phyloP scores from a whole-genome alignment of 257 asterid genomes.

The Phtheirospermum japonicum region DNA sequence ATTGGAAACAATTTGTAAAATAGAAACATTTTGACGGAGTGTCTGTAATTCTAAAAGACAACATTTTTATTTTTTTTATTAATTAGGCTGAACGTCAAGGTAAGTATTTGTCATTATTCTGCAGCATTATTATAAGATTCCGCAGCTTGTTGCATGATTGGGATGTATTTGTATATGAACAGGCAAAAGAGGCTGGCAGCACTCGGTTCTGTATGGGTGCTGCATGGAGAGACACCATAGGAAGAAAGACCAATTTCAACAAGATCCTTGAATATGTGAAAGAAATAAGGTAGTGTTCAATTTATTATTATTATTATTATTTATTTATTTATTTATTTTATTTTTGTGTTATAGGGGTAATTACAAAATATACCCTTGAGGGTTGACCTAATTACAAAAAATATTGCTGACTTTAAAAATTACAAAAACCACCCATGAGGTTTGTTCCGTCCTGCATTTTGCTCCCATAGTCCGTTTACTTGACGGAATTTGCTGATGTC shows the following conservation, averaged over 20 bases:
- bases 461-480: neutral
- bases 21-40: no score
- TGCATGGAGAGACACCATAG: constrained; percentile 97
- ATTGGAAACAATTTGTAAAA: no score
- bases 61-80: neutral
- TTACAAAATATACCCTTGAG: neutral
- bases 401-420: neutral
- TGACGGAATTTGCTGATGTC: no score
- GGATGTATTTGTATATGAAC: constrained; percentile 26
- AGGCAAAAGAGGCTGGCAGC: constrained; percentile 99
- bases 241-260: constrained; percentile 93
- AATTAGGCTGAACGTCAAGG: neutral
- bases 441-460: neutral
- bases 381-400: neutral
- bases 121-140: neutral
- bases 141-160: constrained; percentile 18
- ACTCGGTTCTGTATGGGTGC: constrained; percentile 99
- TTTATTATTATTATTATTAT: no score
- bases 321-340: neutral
- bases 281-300: constrained; percentile 78
- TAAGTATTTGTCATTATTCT: neutral
- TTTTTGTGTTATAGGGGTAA: neutral
- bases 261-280: constrained; percentile 85
- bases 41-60: no score
- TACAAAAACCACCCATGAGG: neutral